Percentiles rank a stretch among this genome's conserved stretches.
Evolutionary conservation across 495 filamentous ascomycete genomes (phyloP).

Genomic region (Aeminium ludgeri): DNA sequence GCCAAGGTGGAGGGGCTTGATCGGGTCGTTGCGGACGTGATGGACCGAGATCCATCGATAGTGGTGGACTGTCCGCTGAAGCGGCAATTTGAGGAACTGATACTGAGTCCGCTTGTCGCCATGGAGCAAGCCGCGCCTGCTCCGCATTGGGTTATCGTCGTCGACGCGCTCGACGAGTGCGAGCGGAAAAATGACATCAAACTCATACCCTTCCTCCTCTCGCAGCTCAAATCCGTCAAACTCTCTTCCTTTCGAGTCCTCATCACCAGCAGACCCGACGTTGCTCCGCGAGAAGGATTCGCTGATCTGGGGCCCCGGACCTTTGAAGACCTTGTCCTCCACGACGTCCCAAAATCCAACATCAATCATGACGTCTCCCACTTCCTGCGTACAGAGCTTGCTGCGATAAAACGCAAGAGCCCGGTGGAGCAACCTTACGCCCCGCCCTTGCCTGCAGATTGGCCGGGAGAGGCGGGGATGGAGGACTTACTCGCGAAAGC

Average conservation of each 20-base stretch:
- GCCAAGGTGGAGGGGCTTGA: not conserved
- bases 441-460: too few species aligned
- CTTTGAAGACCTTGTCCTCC: conserved; percentile 6
- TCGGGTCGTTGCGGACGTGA: not conserved
- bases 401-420: too few species aligned
- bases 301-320: conserved; percentile 1
- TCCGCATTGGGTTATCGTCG: conserved; percentile 11
- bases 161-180: conserved; percentile 26
- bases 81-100: not conserved
- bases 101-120: not conserved
- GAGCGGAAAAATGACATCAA: conserved; percentile 16
- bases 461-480: too few species aligned
- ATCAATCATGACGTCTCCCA: too few species aligned
- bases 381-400: too few species aligned
- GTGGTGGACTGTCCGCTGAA: not conserved
- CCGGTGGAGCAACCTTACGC: too few species aligned
- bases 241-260: conserved; percentile 19
- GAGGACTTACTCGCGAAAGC: too few species aligned
- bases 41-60: not conserved
- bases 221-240: conserved; percentile 8
- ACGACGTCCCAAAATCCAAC: conserved; percentile 1
- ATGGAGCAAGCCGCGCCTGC: not conserved
- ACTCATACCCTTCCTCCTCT: conserved; percentile 10
- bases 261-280: conserved; percentile 18
- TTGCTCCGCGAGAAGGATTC: conserved; percentile 22